Percentiles rank a stretch among this genome's conserved stretches.
phyloP scores from a whole-genome alignment of 345 rosid species.

The Heritiera littoralis region DNA sequence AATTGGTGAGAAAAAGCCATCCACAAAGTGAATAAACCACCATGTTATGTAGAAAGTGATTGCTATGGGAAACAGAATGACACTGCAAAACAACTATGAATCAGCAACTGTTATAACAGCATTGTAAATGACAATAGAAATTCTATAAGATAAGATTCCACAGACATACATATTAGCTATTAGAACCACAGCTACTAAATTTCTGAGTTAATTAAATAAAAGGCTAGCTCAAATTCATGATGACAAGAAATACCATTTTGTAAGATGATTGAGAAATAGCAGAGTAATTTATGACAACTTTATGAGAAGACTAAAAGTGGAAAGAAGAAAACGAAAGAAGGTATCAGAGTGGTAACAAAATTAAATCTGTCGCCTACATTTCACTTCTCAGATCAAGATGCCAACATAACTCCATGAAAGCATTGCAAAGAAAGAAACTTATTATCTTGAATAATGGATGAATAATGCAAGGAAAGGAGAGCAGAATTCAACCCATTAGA shows the following conservation, averaged over 20 bases:
- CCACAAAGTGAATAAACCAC: slow-evolving; percentile 99
- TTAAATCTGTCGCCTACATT: not conserved
- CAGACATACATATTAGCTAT: not conserved
- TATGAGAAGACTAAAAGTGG: not conserved
- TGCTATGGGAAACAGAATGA: slow-evolving; percentile 90
- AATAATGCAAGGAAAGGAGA: not conserved
- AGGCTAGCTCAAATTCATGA: not conserved
- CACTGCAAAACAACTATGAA: slow-evolving; percentile 58
- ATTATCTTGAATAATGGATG: not conserved
- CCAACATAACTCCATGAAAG: not conserved
- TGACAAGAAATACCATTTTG: not conserved
- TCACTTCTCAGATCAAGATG: slow-evolving; percentile 4
- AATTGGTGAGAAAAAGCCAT: slow-evolving; percentile 97
- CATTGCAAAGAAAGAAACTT: not conserved
- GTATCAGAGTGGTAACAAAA: not conserved
- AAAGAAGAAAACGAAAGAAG: not conserved
- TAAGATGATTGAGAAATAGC: not conserved
- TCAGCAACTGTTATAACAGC: slow-evolving; percentile 26
- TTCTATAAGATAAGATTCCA: not conserved
- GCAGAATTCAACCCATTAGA: too few relatives aligned
- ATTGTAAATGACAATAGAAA: not conserved
- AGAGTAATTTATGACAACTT: not conserved
- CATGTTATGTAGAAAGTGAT: slow-evolving; percentile 94
- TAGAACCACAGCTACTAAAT: not conserved
- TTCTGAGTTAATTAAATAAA: slow-evolving; percentile 2